Base-by-base conservation (phyloP, 441 rosid species). In the Pelargonium cotyledonis region DNA sequence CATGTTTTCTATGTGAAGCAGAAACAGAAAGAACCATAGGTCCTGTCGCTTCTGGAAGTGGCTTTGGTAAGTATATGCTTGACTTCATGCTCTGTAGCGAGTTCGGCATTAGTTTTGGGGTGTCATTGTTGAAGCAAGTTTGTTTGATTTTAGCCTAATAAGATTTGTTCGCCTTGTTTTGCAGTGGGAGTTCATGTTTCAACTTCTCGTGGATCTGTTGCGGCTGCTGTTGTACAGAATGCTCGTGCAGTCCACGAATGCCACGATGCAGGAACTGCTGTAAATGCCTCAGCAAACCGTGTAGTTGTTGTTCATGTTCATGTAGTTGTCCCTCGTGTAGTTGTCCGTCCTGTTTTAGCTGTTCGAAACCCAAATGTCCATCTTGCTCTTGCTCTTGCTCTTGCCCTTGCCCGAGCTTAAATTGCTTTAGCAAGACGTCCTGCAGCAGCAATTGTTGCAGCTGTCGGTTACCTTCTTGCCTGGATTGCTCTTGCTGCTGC, bases 41-140 rank as follows among this genome's bases (percentile, higher is more conserved):
- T 72, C 85, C 5, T 75, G 86, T 70, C 80, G 84, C 10, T 83
- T 90, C 72, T 89, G 96, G 97, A 88, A 88, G 78, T 86, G 97
- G 98, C 91, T 90, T 49, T 81, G 98, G 98, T 92, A 84, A 29
- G 15, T 70, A 60, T 60, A 21, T 21, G 31, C 31, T 26, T 26
- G 31, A 1, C 3, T 26, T 26, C 31, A 26, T 26, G 31, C 31
- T 26, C 31, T 2, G 31, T 26, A 26, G 31, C 31, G 31, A 26
- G 31, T 26, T 26, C 0, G 3, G 31, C 31, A 26, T 26, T 26
- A 26, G 31, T 26, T 26, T 26, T 26, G 31, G 31, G 3, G 31
- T 26, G 31, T 26, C 31, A 2, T 26, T 63, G 64, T 68, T 68
- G n/a, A 12, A 49, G 49, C 49, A 14, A 15, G 19, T 6, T 16